These are phyloP conservation scores for Botrytis porri DNA, from an alignment of 2,329 filamentous ascomycete species.

Conservation along the genomic window DNA sequence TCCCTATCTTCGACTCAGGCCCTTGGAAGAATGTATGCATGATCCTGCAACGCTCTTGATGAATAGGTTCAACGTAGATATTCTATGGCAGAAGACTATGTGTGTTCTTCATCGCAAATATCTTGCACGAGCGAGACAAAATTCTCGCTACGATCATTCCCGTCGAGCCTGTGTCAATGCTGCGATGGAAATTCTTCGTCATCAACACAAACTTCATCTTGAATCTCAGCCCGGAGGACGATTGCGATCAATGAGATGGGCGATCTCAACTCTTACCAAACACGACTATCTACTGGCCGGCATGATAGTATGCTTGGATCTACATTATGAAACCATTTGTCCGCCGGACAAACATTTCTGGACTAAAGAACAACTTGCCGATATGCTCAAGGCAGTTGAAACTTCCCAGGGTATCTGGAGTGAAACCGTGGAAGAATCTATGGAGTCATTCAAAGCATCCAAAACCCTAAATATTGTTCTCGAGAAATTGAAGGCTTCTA, in stretches of 20 bases:
- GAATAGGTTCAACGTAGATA: slow-evolving; percentile 78
- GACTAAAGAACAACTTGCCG: slow-evolving; percentile 59
- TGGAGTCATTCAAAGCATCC: slow-evolving; percentile 87
- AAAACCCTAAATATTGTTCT: slow-evolving; percentile 81
- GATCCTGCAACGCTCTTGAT: slow-evolving; percentile 84
- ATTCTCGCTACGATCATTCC: slow-evolving; percentile 79
- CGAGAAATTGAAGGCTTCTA: slow-evolving; percentile 63
- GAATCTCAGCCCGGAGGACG: slow-evolving; percentile 72
- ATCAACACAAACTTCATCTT: slow-evolving; percentile 70
- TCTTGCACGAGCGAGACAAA: slow-evolving; percentile 71
- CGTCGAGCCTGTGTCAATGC: slow-evolving; percentile 82
- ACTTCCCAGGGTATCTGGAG: slow-evolving; percentile 77
- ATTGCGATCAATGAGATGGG: slow-evolving; percentile 71
- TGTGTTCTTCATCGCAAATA: slow-evolving; percentile 89
- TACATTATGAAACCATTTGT: slow-evolving; percentile 63
- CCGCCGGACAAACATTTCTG: slow-evolving; percentile 52
- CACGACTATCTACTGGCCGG: slow-evolving; percentile 79
- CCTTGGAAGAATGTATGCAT: slow-evolving; percentile 68
- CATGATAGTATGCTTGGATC: slow-evolving; percentile 78
- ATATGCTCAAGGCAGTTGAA: slow-evolving; percentile 75
- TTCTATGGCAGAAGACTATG: slow-evolving; percentile 83
- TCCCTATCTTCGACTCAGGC: slow-evolving; percentile 72
- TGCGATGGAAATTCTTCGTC: slow-evolving; percentile 74
- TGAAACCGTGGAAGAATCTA: slow-evolving; percentile 68
- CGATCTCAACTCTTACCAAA: slow-evolving; percentile 73